phyloP scores from a whole-genome alignment of 1,139 yeast species.

The Kodamaea suecica region DNA sequence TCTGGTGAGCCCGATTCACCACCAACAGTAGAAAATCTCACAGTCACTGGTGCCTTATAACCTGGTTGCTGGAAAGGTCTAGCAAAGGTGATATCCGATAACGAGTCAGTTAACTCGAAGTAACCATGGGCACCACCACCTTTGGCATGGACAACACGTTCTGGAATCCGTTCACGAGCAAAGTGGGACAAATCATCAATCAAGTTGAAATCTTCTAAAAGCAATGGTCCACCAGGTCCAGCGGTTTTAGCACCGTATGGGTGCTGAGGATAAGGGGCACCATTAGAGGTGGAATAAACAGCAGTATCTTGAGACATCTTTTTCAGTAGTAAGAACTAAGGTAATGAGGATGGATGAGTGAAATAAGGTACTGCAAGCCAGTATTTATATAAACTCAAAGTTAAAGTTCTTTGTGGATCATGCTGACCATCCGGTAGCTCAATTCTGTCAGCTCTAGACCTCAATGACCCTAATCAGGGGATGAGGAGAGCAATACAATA shows the following conservation, averaged over 20 bases:
- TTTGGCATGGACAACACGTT: slow-evolving; percentile 63
- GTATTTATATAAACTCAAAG: no score
- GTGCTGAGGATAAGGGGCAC: slow-evolving; percentile 24
- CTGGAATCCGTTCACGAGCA: slow-evolving; percentile 61
- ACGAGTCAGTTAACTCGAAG: slow-evolving; percentile 58
- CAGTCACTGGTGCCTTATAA: slow-evolving; percentile 44
- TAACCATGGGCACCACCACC: slow-evolving; percentile 64
- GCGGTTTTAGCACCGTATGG: slow-evolving; percentile 30
- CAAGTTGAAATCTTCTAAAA: slow-evolving; percentile 55
- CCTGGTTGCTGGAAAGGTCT: slow-evolving; percentile 47
- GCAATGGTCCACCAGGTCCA: slow-evolving; percentile 50
- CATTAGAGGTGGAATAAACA: slow-evolving; percentile 28
- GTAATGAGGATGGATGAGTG: no score
- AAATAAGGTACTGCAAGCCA: no score
- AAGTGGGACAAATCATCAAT: slow-evolving; percentile 58
- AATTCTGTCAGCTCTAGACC: no score
- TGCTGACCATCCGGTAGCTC: no score
- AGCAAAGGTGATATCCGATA: slow-evolving; percentile 50
- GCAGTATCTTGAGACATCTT: slow-evolving; percentile 23
- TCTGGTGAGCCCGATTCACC: slow-evolving; percentile 59
- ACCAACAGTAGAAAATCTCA: slow-evolving; percentile 60
- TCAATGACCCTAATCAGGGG: no score
- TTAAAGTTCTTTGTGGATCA: no score
- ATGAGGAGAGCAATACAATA: no score
- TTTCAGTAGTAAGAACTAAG: no score